Evolutionary conservation across 495 filamentous ascomycete genomes (phyloP), one percentile per base, ranked within the genome.

Genomic region (Aspergillus carlsbadensis): DNA sequence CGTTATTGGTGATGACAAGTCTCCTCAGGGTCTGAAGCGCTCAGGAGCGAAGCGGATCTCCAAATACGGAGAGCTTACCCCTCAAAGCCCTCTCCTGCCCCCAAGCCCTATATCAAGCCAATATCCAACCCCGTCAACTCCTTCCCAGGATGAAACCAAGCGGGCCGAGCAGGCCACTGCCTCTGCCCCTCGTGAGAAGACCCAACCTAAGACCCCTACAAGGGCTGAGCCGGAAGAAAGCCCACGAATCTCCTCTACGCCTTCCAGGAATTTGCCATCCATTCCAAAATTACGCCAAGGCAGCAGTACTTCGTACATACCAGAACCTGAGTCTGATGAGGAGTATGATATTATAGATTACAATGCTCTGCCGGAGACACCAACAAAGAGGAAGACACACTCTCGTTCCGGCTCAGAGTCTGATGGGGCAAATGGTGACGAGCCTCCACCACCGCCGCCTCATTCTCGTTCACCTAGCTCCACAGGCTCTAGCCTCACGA

Each of bases 211-310:
- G 15, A 59, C 61, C 0, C 57, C 72, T 22, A 60, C 57, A 17
- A 62, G 54, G 40, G 64, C 59, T 31, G 63, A 46, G 21, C 59
- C 60, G 3, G 65, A 70, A 53, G 45, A 64, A 40, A 66, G 63
- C 41, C 68, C 74, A 42, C 67, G 81, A 29, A 69, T 79, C 3
- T 86, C 85, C n/a, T 84, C 81, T 20, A 75, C 81, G 10, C 83
- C 82, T 6, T 81, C 80, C 0, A 67, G 76, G 60, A 73, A 81
- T 52, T 74, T 86, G 14, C 85, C 84, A 14, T 71, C 68, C 18
- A 84, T 87, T 18, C 80, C 75, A 14, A 86, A 84, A 59, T 67
- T 84, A 15, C 68, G 84, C 15, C 69, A 66, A 34, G 56, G 68
- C 18, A 75, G 71, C 55, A 78, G 67, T 40, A 65, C 70, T 54